Percentiles rank a stretch among this genome's conserved stretches.
These are phyloP conservation scores for Scopulariopsis brevicaulis DNA, from an alignment of 2,329 filamentous ascomycete species.

Conservation along the genomic window DNA sequence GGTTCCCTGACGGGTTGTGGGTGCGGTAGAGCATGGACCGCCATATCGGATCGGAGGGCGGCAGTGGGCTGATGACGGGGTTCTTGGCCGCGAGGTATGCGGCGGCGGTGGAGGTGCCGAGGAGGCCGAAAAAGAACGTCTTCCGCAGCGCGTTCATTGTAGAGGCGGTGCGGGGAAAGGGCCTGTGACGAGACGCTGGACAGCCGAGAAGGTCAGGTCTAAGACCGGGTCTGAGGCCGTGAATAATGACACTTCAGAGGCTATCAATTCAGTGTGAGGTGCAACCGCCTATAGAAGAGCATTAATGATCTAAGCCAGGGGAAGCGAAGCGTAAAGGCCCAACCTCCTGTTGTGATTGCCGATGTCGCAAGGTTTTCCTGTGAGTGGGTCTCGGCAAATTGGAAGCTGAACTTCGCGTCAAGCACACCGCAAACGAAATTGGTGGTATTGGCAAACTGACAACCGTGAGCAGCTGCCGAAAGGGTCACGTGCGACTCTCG, in stretches of 20 bases:
- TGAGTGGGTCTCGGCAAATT: background rate
- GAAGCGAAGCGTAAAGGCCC: background rate
- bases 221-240: background rate
- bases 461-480: background rate
- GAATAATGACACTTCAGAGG: background rate
- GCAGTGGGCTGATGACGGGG: conserved; percentile 43
- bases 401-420: background rate
- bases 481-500: background rate
- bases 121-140: conserved; percentile 29
- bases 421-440: background rate
- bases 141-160: conserved; percentile 43
- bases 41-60: conserved; percentile 51
- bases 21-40: conserved; percentile 40
- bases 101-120: conserved; percentile 34
- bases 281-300: background rate
- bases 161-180: background rate
- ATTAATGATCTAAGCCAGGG: background rate
- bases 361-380: background rate
- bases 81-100: conserved; percentile 41
- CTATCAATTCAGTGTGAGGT: background rate
- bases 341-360: background rate
- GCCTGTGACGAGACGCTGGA: background rate
- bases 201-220: background rate
- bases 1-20: conserved; percentile 52
- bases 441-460: background rate